Percentiles rank a stretch among this genome's conserved stretches.
Conservation (phyloP, 805 yeast genomes). For the Nakazawaea ernobii region DNA sequence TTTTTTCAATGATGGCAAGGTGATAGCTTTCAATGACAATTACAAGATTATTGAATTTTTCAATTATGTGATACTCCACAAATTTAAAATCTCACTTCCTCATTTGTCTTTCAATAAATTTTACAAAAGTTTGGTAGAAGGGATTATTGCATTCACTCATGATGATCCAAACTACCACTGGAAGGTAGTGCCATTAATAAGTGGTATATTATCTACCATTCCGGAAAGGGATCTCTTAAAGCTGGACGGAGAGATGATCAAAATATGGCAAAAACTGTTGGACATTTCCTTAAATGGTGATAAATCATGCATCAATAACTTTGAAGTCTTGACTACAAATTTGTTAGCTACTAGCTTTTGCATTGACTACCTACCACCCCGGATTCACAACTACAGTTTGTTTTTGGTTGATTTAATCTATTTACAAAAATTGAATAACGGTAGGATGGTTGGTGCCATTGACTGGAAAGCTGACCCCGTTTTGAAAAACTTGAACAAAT, state of each 20-base stretch:
- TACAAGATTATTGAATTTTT: slow-evolving; percentile 43
- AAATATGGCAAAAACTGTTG: slow-evolving; percentile 12
- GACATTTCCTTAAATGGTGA: background rate
- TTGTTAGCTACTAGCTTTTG: slow-evolving; percentile 4
- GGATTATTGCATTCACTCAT: slow-evolving; percentile 24
- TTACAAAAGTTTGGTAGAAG: slow-evolving; percentile 32
- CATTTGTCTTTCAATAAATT: slow-evolving; percentile 38
- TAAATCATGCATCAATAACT: slow-evolving; percentile 1
- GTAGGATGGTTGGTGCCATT: background rate
- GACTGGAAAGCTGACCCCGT: slow-evolving; percentile 28
- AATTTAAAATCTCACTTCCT: slow-evolving; percentile 42
- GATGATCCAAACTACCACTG: slow-evolving; percentile 26
- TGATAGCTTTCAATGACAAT: slow-evolving; percentile 24
- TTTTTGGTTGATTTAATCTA: slow-evolving; percentile 5
- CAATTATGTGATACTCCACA: slow-evolving; percentile 38
- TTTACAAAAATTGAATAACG: background rate
- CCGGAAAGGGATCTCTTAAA: slow-evolving; percentile 14
- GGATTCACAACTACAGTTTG: background rate
- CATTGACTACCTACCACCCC: background rate
- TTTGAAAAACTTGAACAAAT: slow-evolving; percentile 40
- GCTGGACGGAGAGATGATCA: background rate
- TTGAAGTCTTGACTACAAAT: background rate
- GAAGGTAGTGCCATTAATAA: slow-evolving; percentile 41
- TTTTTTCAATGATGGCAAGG: slow-evolving; percentile 20
- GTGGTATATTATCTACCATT: slow-evolving; percentile 38